A percentile compares a stretch with the other conserved stretches of the same genome.
Conservation (phyloP, 257 asterid species). For the Handroanthus guayacan region DNA sequence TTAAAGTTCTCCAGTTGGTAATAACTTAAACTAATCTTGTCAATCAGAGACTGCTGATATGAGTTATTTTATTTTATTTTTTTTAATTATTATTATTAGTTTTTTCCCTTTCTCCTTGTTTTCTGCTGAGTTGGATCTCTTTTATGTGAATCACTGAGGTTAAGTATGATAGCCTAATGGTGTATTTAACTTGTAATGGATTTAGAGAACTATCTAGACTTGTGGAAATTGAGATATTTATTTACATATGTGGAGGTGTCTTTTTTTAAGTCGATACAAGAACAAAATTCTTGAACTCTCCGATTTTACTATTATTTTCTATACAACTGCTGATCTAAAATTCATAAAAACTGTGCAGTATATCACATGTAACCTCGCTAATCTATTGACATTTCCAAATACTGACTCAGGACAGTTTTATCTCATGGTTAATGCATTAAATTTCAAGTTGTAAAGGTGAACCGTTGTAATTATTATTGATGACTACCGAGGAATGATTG, state of each 20-base stretch:
- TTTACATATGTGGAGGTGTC: not conserved
- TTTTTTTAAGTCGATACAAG: not conserved
- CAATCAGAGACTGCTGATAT: not conserved
- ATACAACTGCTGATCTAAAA: conserved; percentile 14
- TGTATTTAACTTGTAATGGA: not conserved
- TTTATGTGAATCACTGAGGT: not conserved
- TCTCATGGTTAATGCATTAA: not conserved
- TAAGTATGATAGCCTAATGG: not conserved
- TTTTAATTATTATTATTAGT: too few species aligned
- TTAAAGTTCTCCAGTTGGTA: not conserved
- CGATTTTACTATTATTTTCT: not conserved
- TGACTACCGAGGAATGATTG: conserved; percentile 9
- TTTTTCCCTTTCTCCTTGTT: not conserved
- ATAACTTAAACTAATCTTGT: not conserved
- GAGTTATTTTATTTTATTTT: not conserved
- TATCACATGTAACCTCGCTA: not conserved
- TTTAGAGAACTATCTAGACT: not conserved
- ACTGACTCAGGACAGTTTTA: not conserved
- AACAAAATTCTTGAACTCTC: not conserved
- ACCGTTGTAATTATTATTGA: conserved; percentile 22
- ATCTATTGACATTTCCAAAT: conserved; percentile 1
- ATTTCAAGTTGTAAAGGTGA: not conserved
- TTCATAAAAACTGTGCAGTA: not conserved
- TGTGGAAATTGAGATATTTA: not conserved
- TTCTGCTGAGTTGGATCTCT: not conserved